Conservation (phyloP, 2,329 filamentous ascomycete genomes). For the Colletotrichum karsti region DNA sequence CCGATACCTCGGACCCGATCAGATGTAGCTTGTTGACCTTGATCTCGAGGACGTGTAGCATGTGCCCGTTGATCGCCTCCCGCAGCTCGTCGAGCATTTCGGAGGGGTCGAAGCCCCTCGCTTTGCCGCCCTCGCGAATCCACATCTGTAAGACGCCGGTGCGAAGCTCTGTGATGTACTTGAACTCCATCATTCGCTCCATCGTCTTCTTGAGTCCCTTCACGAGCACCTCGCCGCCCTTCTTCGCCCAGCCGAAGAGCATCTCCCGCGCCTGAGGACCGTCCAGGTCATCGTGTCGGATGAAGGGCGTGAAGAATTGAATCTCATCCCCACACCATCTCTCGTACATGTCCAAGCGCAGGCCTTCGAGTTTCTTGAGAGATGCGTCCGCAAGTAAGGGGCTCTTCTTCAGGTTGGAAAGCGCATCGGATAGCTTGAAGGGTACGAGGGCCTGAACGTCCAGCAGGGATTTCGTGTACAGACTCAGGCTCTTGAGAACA, state of each 20-base stretch:
- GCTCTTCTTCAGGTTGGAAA: conserved; percentile 73
- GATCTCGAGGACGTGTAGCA: conserved; percentile 68
- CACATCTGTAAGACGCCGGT: conserved; percentile 77
- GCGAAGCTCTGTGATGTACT: conserved; percentile 74
- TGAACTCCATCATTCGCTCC: conserved; percentile 69
- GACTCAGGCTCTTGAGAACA: conserved; percentile 71
- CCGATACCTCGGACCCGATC: conserved; percentile 71
- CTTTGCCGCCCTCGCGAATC: conserved; percentile 74
- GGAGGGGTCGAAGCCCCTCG: conserved; percentile 72
- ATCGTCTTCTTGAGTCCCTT: conserved; percentile 70
- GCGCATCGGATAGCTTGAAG: conserved; percentile 72
- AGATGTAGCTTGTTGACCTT: conserved; percentile 72
- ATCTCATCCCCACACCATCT: conserved; percentile 87
- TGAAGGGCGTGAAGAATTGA: conserved; percentile 85
- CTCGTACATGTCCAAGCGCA: conserved; percentile 81
- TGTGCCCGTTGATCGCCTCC: conserved; percentile 72
- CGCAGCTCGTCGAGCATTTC: conserved; percentile 76
- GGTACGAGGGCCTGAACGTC: conserved; percentile 83
- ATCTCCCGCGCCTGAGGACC: conserved; percentile 67
- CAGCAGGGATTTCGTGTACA: conserved; percentile 81
- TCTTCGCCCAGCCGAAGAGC: conserved; percentile 70
- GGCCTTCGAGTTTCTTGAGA: conserved; percentile 71
- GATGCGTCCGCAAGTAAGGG: conserved; percentile 77
- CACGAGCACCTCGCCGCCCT: conserved; percentile 67
- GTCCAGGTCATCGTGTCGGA: conserved; percentile 80